These are phyloP conservation scores for Coemansia sp. DNA, from an alignment of 192 early-diverging fungal genomes.

Conservation along the genomic window DNA sequence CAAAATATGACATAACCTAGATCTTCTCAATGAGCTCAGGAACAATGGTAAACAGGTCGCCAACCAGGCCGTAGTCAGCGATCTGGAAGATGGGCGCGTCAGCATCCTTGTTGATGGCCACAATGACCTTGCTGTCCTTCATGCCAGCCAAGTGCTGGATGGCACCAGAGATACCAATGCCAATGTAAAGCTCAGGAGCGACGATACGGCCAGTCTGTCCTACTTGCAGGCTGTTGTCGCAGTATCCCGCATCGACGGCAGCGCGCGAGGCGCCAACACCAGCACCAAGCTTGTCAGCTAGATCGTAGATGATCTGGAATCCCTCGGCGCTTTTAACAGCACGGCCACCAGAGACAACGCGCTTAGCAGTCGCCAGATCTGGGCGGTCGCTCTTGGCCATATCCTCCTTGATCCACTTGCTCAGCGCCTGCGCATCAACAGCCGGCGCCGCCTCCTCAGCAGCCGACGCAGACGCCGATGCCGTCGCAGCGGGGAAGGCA, in stretches of 20 bases:
- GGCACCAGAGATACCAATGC: conserved; percentile 94
- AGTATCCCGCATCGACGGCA: conserved; percentile 96
- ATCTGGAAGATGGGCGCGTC: conserved; percentile 99
- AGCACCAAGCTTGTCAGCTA: conserved; percentile 93
- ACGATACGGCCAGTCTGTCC: conserved; percentile 99
- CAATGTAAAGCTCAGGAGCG: conserved; percentile 94
- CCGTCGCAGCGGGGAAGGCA: conserved; percentile 77
- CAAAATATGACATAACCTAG: conserved; percentile 13
- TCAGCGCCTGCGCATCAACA: conserved; percentile 58
- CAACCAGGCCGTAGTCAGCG: conserved; percentile 94
- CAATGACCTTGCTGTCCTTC: conserved; percentile 99
- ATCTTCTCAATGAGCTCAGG: conserved; percentile 93
- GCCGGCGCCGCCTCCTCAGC: conserved; percentile 70
- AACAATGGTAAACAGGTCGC: conserved; percentile 89
- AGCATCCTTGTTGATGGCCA: conserved; percentile 97
- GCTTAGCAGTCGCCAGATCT: conserved; percentile 82
- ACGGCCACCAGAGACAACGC: conserved; percentile 93
- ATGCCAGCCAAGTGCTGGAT: conserved; percentile 98
- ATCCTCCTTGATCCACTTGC: conserved; percentile 88
- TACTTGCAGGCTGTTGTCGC: conserved; percentile 94
- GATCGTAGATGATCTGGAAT: conserved; percentile 83
- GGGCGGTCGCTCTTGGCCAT: conserved; percentile 94
- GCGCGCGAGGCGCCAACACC: conserved; percentile 97
- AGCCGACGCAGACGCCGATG: conserved; percentile 58
- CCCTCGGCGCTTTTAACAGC: conserved; percentile 96